Percentiles rank a stretch among this genome's conserved stretches.
Conservation (phyloP, 805 yeast species). For the Huiozyma naganishii region DNA sequence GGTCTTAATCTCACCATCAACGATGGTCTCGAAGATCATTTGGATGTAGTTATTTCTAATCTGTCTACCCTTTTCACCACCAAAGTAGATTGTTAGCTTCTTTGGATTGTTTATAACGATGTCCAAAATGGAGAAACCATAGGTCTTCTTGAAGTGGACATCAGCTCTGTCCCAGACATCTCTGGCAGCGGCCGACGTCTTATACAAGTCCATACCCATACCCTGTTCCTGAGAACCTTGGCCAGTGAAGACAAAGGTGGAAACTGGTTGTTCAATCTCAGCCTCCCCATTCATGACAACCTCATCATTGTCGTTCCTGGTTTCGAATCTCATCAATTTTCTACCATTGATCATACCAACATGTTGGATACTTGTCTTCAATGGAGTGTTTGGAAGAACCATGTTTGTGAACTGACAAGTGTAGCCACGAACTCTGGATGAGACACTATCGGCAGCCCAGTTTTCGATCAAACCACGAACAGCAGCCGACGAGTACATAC, state of each 20-base stretch:
- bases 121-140: slow-evolving; percentile 93
- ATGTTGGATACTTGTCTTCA: slow-evolving; percentile 83
- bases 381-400: slow-evolving; percentile 92
- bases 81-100: slow-evolving; percentile 90
- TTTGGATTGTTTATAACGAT: slow-evolving; percentile 94
- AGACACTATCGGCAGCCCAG: slow-evolving; percentile 97
- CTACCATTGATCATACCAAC: slow-evolving; percentile 99
- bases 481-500: slow-evolving; percentile 96
- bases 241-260: slow-evolving; percentile 96
- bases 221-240: slow-evolving; percentile 99
- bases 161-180: slow-evolving; percentile 98
- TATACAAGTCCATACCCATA: slow-evolving; percentile 99
- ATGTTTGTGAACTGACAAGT: slow-evolving; percentile 85
- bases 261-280: slow-evolving; percentile 95
- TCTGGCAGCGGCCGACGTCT: slow-evolving; percentile 81
- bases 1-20: slow-evolving; percentile 69
- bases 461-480: slow-evolving; percentile 92
- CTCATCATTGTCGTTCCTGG: slow-evolving; percentile 72
- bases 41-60: slow-evolving; percentile 90
- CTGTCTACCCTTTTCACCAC: slow-evolving; percentile 94
- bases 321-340: slow-evolving; percentile 87
- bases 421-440: slow-evolving; percentile 91
- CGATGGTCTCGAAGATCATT: slow-evolving; percentile 95
- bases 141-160: slow-evolving; percentile 78
- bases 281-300: slow-evolving; percentile 90